These are phyloP conservation scores for Salvia miltiorrhiza DNA, from an alignment of 257 asterid genomes.

Conservation along the genomic window DNA sequence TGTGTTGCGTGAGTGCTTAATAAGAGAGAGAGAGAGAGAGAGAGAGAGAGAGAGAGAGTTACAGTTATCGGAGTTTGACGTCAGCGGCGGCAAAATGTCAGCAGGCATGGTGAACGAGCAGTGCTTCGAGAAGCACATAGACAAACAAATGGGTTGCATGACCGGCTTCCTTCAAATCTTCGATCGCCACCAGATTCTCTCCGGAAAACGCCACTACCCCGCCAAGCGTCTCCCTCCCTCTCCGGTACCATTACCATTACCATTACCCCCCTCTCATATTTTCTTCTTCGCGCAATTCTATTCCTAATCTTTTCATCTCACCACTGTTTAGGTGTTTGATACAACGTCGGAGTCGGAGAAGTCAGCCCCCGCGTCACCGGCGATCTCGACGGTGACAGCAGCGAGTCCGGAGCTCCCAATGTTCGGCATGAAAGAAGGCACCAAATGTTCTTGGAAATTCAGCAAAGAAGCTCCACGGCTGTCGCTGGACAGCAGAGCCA, in stretches of 20 bases:
- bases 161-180: conserved; percentile 70
- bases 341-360: conserved; percentile 51
- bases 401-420: conserved; percentile 45
- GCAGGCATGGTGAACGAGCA: conserved; percentile 39
- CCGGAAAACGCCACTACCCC: conserved; percentile 50
- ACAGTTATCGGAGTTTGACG: conserved; percentile 16
- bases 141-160: conserved; percentile 52
- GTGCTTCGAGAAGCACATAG: conserved; percentile 49
- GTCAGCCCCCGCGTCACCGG: conserved; percentile 46
- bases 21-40: background rate
- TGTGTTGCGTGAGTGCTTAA: background rate
- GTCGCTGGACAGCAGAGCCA: conserved; percentile 90
- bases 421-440: conserved; percentile 66
- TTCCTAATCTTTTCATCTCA: background rate
- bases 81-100: conserved; percentile 31
- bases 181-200: conserved; percentile 73
- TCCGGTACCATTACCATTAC: conserved; percentile 27
- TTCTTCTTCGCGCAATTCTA: background rate
- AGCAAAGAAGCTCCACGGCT: conserved; percentile 82
- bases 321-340: conserved; percentile 40
- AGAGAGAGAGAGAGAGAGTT: background rate
- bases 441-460: conserved; percentile 72
- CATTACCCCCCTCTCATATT: background rate
- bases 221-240: conserved; percentile 65
- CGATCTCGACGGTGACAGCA: conserved; percentile 20